Evolutionary conservation across 2,329 filamentous ascomycete genomes (phyloP).

Genomic region (Cercospora beticola): DNA sequence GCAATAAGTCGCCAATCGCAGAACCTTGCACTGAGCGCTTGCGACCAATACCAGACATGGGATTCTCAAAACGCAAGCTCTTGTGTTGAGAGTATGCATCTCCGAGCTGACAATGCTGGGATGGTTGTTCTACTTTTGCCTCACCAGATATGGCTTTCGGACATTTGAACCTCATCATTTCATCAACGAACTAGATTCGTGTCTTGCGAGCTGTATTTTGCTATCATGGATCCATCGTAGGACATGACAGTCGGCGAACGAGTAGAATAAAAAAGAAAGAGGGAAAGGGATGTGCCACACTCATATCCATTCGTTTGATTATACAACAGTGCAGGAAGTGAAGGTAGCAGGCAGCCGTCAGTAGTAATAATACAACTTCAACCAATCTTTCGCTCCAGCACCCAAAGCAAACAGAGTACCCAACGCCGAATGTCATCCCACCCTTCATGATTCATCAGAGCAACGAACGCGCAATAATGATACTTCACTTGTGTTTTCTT

Average conservation of each 20-base stretch:
- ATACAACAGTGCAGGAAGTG: neutral
- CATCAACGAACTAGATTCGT: neutral
- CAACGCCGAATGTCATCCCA: neutral
- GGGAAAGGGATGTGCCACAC: neutral
- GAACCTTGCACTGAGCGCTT: neutral
- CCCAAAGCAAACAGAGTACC: neutral
- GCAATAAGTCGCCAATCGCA: neutral
- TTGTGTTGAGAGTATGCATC: neutral
- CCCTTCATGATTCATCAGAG: neutral
- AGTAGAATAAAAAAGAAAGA: neutral
- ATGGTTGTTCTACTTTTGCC: neutral
- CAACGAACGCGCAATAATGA: neutral
- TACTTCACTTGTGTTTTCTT: neutral
- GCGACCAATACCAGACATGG: neutral
- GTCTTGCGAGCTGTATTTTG: neutral
- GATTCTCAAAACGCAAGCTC: neutral
- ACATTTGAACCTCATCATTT: too few species aligned
- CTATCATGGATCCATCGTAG: neutral
- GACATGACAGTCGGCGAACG: too few species aligned
- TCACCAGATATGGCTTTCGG: too few species aligned
- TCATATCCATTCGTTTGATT: neutral
- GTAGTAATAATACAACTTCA: neutral
- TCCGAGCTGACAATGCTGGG: neutral
- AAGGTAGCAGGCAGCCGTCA: neutral
- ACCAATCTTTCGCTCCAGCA: neutral